A percentile compares a stretch with the other conserved stretches of the same genome.
Conservation (phyloP, 2,329 filamentous ascomycete genomes). For the Sporothrix variecibatus region DNA sequence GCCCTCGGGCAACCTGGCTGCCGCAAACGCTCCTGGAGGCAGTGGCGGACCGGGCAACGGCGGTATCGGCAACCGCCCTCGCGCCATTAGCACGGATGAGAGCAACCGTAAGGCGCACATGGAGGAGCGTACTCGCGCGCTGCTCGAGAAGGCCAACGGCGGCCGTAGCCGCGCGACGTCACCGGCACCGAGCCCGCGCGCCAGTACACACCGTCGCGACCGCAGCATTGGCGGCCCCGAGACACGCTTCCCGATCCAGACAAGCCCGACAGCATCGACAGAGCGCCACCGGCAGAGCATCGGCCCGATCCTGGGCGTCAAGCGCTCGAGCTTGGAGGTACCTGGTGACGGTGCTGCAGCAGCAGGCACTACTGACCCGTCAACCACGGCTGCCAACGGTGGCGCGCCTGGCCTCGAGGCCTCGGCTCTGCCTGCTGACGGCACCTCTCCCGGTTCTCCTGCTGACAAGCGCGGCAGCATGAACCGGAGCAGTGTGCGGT, state of each 20-base stretch:
- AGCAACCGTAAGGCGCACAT: constrained; percentile 91
- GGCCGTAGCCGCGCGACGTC: constrained; percentile 73
- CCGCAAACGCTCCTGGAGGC: not conserved
- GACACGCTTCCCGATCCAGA: constrained; percentile 82
- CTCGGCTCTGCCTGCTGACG: constrained; percentile 5
- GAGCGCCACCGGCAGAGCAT: constrained; percentile 52
- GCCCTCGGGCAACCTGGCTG: constrained; percentile 27
- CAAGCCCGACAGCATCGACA: constrained; percentile 60
- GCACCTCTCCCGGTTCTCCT: constrained; percentile 12
- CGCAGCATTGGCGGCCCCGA: constrained; percentile 72
- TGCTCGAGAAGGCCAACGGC: constrained; percentile 66
- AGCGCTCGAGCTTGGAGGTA: constrained; percentile 77
- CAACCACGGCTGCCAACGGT: constrained; percentile 29
- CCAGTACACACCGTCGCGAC: constrained; percentile 69
- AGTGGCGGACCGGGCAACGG: constrained; percentile 39
- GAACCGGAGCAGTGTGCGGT: constrained; percentile 53
- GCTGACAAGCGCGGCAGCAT: constrained; percentile 66
- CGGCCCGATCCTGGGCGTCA: constrained; percentile 52
- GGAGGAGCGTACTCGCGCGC: constrained; percentile 86
- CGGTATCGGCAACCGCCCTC: constrained; percentile 57
- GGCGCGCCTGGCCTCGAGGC: constrained; percentile 34
- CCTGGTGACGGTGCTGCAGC: constrained; percentile 52
- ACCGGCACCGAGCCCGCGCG: constrained; percentile 61
- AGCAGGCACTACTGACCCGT: constrained; percentile 24
- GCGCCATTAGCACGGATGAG: constrained; percentile 92